Evolutionary conservation across 2,329 filamentous ascomycete genomes (phyloP).

Genomic region (Gaeumannomyces sp.): DNA sequence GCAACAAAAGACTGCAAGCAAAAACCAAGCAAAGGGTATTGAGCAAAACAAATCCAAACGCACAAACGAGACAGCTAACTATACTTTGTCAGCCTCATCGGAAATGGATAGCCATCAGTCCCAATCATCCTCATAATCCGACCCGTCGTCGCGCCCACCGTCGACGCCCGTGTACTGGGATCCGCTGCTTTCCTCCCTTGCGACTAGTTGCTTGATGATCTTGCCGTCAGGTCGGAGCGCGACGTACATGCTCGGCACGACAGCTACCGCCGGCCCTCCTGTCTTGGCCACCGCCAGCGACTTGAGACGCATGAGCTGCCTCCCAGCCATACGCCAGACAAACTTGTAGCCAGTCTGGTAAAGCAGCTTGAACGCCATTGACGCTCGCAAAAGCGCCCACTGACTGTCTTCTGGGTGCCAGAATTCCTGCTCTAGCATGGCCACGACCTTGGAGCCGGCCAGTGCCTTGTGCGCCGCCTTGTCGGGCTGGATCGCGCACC

Average conservation of each 20-base stretch:
- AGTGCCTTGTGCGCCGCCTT: conserved; percentile 13
- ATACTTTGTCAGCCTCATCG: not conserved
- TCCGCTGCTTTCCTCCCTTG: conserved; percentile 12
- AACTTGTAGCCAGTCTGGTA: conserved; percentile 25
- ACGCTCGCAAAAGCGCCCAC: conserved; percentile 48
- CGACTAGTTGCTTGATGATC: conserved; percentile 18
- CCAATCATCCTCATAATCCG: conserved; percentile 1
- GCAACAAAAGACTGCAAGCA: not conserved
- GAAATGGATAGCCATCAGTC: not conserved
- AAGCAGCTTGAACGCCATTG: conserved; percentile 37
- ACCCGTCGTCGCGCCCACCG: not conserved
- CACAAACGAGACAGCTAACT: not conserved
- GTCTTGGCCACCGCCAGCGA: conserved; percentile 17
- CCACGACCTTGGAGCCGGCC: conserved; percentile 21
- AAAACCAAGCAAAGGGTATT: not conserved
- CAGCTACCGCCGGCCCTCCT: conserved; percentile 21
- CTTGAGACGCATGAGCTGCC: conserved; percentile 44
- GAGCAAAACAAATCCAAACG: not conserved
- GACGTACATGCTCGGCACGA: conserved; percentile 31
- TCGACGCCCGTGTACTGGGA: conserved; percentile 5
- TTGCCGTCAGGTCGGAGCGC: conserved; percentile 30
- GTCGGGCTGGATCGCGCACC: conserved; percentile 35
- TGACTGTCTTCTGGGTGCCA: conserved; percentile 25
- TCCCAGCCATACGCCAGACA: conserved; percentile 41
- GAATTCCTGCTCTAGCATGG: conserved; percentile 24